A percentile compares a stretch with the other conserved stretches of the same genome.
Conservation (phyloP, 257 asterid genomes). For the Hygrophila difformis region DNA sequence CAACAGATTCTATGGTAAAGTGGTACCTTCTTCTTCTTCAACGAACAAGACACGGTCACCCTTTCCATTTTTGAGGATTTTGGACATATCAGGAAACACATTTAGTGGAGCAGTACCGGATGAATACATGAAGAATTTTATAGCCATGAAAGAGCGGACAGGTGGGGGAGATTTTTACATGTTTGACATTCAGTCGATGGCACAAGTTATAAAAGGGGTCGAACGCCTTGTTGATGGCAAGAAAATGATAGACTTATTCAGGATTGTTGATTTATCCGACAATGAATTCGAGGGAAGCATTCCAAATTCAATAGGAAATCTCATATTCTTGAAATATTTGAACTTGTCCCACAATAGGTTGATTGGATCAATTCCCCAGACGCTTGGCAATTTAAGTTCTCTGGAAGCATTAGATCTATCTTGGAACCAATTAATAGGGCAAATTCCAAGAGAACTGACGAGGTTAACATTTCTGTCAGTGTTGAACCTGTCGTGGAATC, state of each 20-base stretch:
- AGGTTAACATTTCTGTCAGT: slow-evolving; percentile 14
- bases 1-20: slow-evolving; percentile 19
- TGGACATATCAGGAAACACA: slow-evolving; percentile 18
- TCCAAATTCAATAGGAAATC: neutral
- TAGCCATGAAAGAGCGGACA: slow-evolving; percentile 11
- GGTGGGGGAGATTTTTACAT: neutral
- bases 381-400: no score
- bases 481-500: slow-evolving; percentile 24
- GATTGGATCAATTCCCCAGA: slow-evolving; percentile 22
- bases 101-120: slow-evolving; percentile 19
- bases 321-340: neutral
- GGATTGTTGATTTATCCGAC: neutral
- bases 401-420: no score
- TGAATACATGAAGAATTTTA: neutral
- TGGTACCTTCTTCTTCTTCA: slow-evolving; percentile 8
- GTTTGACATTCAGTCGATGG: slow-evolving; percentile 1
- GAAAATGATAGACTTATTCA: slow-evolving; percentile 2
- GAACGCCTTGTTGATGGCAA: neutral
- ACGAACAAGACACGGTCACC: neutral
- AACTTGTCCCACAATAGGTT: slow-evolving; percentile 5
- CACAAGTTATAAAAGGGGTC: neutral
- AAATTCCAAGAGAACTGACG: slow-evolving; percentile 19
- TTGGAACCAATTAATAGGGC: slow-evolving; percentile 21
- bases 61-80: slow-evolving; percentile 16
- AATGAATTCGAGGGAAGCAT: neutral